Base-by-base conservation (phyloP, 805 yeast species). In the Myxozyma geophila region DNA sequence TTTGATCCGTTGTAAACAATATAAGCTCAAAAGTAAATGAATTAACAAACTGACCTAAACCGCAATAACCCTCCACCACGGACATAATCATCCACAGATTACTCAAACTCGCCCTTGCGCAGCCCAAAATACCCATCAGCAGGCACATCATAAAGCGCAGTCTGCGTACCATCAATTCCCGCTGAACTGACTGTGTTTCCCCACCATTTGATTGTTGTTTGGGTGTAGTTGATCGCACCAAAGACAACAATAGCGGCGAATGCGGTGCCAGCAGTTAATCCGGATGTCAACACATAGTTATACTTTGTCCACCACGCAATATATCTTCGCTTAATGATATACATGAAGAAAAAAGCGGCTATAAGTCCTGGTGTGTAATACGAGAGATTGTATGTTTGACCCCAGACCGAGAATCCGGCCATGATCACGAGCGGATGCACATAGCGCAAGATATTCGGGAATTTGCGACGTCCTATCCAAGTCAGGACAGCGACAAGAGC, bases 231-330 rank as follows among this genome's bases (percentile, higher is more conserved):
- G 6, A 82, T 78, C 0, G 82, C 76, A 65, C 85, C 78, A 70
- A 86, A 86, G 12, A 87, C 81, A 23, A 86, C 62, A 55, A 87
- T 76, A 1, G 87, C 82, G 36, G 87, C 82, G 67, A 85, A 79
- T 0, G 90, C 90, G 15, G 87, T 81, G 0, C 90, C 90, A 9
- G 87, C 82, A 51, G 87, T 87, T 21, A 88, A 74, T 1, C 85
- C 92, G 35, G 88, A 85, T 19, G 89, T 82, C 60, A 88, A 76
- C 2, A 86, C 81, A 72, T 85, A 87, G 72, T 86, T 87, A 74
- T 87, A 88, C 74, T 87, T 87, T 46, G 87, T 85, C 92, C 92
- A 87, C 92, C 92, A 87, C 53, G 80, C 76, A 54, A 83, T 78
- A 76, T 84, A 86, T 63, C 79, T 78, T 54, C 83, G 78, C 66